phyloP scores from a whole-genome alignment of 371 early-diverging fungal genomes.

The Mortierella polycephala region DNA sequence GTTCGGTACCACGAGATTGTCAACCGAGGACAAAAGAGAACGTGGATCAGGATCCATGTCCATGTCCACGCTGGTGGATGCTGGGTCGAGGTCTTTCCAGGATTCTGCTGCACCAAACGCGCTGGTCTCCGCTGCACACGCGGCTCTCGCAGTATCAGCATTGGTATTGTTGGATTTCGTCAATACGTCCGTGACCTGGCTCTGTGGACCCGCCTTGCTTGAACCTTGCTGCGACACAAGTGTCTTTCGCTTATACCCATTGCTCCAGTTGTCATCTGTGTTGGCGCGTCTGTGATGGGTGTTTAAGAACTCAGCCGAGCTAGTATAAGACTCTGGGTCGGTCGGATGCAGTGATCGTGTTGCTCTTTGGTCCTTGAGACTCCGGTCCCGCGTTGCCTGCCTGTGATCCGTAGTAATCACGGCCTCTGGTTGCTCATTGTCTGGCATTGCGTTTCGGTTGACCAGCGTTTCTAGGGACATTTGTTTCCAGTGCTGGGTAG shows the following conservation, averaged over 20 bases:
- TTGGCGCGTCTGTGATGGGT: constrained; percentile 27
- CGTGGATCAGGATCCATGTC: constrained; percentile 14
- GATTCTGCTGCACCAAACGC: constrained; percentile 18
- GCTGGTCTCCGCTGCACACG: neutral
- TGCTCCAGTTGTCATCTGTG: constrained; percentile 28
- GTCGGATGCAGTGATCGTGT: neutral
- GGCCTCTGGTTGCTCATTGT: neutral
- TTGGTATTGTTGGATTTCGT: neutral
- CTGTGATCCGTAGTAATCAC: neutral
- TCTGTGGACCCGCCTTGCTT: constrained; percentile 28
- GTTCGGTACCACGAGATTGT: constrained; percentile 18
- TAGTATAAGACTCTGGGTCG: constrained; percentile 26
- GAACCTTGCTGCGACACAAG: constrained; percentile 13
- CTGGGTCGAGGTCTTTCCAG: constrained; percentile 22
- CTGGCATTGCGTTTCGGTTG: neutral
- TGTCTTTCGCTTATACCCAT: constrained; percentile 26
- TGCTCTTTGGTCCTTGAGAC: neutral
- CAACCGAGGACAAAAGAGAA: constrained; percentile 31
- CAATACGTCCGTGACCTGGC: neutral
- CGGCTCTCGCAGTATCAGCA: too few relatives aligned
- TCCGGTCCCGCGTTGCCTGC: neutral
- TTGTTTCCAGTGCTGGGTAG: constrained; percentile 1
- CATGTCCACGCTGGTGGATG: constrained; percentile 1
- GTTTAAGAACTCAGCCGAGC: constrained; percentile 32
- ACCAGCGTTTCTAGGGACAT: neutral